Conservation (phyloP, 495 filamentous ascomycete species). For the Extremus antarcticus region DNA sequence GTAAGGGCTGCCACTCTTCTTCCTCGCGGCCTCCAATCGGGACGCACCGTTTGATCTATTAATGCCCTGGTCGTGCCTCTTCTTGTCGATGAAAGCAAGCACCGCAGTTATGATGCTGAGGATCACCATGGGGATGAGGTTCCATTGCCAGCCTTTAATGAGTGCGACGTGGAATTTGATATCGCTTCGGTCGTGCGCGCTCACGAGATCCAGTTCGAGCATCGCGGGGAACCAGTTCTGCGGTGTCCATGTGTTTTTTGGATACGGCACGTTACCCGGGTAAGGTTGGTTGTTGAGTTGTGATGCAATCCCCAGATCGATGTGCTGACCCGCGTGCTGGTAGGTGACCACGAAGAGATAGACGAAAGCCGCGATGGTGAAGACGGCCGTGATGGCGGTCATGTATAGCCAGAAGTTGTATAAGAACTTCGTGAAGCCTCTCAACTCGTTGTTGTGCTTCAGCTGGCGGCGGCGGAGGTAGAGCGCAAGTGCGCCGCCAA, state of each 20-base stretch:
- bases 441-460: background rate
- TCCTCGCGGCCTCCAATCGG: background rate
- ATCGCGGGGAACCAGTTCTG: slow-evolving; percentile 46
- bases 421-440: slow-evolving; percentile 1
- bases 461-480: slow-evolving; percentile 9
- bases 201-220: slow-evolving; percentile 35
- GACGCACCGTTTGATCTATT: background rate
- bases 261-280: slow-evolving; percentile 31
- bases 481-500: slow-evolving; percentile 10
- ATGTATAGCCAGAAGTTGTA: slow-evolving; percentile 13
- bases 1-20: background rate
- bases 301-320: slow-evolving; percentile 6
- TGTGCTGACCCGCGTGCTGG: slow-evolving; percentile 6
- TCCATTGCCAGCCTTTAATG: slow-evolving; percentile 45
- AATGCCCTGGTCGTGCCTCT: background rate
- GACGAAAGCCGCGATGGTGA: slow-evolving; percentile 7
- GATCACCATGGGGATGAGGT: slow-evolving; percentile 42
- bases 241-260: slow-evolving; percentile 40
- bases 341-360: slow-evolving; percentile 9
- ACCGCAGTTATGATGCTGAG: background rate
- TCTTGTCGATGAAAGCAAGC: background rate
- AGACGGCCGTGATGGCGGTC: slow-evolving; percentile 3
- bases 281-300: slow-evolving; percentile 10
- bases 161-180: slow-evolving; percentile 34
- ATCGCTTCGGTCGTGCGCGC: slow-evolving; percentile 23